Conservation (phyloP, 768 basidiomycete genomes). For the Trametes cinnabarina region DNA sequence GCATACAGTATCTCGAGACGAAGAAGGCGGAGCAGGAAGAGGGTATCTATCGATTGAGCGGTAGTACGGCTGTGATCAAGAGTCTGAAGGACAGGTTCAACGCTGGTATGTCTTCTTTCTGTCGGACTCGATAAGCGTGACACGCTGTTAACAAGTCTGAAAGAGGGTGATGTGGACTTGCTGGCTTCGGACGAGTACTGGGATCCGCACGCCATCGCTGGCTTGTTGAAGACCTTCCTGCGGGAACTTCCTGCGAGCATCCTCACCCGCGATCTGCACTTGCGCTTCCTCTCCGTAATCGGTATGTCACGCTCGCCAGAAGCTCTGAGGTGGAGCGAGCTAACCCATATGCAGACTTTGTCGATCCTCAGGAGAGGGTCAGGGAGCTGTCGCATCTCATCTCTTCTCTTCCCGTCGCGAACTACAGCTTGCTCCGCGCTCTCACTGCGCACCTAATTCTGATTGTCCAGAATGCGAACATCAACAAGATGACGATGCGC, state of each 20-base stretch:
- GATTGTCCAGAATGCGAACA: slow-evolving; percentile 83
- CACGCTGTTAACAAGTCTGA: not conserved
- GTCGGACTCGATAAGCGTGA: not conserved
- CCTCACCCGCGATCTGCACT: slow-evolving; percentile 87
- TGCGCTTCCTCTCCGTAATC: slow-evolving; percentile 88
- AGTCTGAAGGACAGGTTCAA: slow-evolving; percentile 92
- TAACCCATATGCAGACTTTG: slow-evolving; percentile 60
- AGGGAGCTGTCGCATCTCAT: slow-evolving; percentile 84
- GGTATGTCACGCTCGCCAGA: slow-evolving; percentile 50
- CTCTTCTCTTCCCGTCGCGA: slow-evolving; percentile 81
- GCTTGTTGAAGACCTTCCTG: slow-evolving; percentile 88
- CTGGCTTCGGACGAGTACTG: slow-evolving; percentile 86
- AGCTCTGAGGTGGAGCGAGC: slow-evolving; percentile 6
- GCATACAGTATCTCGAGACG: slow-evolving; percentile 91
- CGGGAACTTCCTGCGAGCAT: slow-evolving; percentile 93
- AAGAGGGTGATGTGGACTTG: slow-evolving; percentile 96
- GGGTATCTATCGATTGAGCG: slow-evolving; percentile 94
- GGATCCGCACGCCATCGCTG: slow-evolving; percentile 98
- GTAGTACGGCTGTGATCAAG: slow-evolving; percentile 94
- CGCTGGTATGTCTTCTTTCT: slow-evolving; percentile 53
- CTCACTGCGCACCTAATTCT: slow-evolving; percentile 93
- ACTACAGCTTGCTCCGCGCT: slow-evolving; percentile 92
- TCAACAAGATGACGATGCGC: slow-evolving; percentile 98
- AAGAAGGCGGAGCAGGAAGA: slow-evolving; percentile 96
- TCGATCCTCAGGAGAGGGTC: slow-evolving; percentile 85